Percentiles rank a stretch among this genome's conserved stretches.
Evolutionary conservation across 2,329 filamentous ascomycete genomes (phyloP).

Genomic region (Stenocarpella maydis): DNA sequence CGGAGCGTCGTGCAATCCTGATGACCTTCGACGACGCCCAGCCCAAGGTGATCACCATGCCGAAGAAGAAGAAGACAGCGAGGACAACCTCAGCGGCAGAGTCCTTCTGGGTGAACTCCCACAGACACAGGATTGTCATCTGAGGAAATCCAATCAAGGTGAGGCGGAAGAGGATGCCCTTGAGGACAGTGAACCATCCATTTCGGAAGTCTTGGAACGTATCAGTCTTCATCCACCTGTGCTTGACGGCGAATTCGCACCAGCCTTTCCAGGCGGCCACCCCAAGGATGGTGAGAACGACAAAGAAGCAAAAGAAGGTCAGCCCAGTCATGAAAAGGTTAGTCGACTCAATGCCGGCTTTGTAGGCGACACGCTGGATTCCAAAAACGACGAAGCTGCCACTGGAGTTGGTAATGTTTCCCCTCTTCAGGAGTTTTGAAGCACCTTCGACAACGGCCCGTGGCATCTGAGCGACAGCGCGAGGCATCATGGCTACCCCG

Average conservation of each 20-base stretch:
- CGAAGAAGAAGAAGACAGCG: conserved; percentile 87
- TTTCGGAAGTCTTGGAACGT: conserved; percentile 94
- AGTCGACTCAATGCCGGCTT: conserved; percentile 82
- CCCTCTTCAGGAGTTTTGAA: conserved; percentile 59
- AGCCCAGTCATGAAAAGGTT: conserved; percentile 95
- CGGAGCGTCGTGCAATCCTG: conserved; percentile 85
- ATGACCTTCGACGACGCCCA: conserved; percentile 94
- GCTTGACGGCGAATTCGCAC: conserved; percentile 78
- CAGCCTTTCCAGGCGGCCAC: conserved; percentile 83
- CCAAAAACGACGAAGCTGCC: conserved; percentile 75
- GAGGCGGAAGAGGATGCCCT: conserved; percentile 92
- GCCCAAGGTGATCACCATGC: conserved; percentile 77
- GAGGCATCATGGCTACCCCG: conserved; percentile 60
- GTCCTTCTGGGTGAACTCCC: conserved; percentile 89
- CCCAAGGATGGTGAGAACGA: conserved; percentile 75
- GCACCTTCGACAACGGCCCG: conserved; percentile 31
- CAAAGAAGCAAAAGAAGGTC: conserved; percentile 87
- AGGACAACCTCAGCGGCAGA: conserved; percentile 87
- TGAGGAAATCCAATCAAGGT: conserved; percentile 91
- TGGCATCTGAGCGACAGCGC: conserved; percentile 44
- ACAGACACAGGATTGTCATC: conserved; percentile 88
- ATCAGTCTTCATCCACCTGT: conserved; percentile 81
- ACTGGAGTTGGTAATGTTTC: conserved; percentile 60
- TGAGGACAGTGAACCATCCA: conserved; percentile 90
- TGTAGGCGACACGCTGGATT: conserved; percentile 89